Percentiles rank a stretch among this genome's conserved stretches.
phyloP scores from a whole-genome alignment of 2,329 filamentous ascomycete species.

The Orbilia quercus region DNA sequence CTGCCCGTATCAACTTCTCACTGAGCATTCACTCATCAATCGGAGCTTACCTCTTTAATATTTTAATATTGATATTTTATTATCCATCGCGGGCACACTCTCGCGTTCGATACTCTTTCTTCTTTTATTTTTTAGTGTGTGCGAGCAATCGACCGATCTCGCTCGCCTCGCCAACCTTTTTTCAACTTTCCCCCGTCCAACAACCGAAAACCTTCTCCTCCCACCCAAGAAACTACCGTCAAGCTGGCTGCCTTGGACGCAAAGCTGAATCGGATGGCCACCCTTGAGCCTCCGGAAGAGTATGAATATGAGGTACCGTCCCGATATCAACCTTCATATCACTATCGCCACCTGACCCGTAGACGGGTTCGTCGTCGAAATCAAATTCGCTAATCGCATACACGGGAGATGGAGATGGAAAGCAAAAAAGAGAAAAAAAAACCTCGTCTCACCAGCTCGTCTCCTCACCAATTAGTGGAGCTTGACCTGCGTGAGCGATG shows the following conservation, averaged over 20 bases:
- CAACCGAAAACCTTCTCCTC: not conserved
- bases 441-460: constrained; percentile 9
- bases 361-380: not conserved
- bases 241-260: constrained; percentile 55
- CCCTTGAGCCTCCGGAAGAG: constrained; percentile 54
- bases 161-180: constrained; percentile 13
- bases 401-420: constrained; percentile 1
- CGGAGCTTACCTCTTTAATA: no score
- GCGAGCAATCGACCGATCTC: constrained; percentile 37
- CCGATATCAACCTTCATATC: not conserved
- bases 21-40: no score
- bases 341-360: not conserved
- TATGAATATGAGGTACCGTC: constrained; percentile 56
- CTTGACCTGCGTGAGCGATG: not conserved
- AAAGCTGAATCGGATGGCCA: constrained; percentile 56
- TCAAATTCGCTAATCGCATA: constrained; percentile 9
- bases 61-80: no score
- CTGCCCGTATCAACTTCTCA: no score
- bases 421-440: constrained; percentile 28
- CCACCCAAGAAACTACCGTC: constrained; percentile 38
- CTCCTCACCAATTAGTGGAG: constrained; percentile 20
- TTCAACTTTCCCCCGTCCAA: constrained; percentile 8
- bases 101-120: constrained; percentile 1
- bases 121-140: constrained; percentile 3
- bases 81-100: no score